Evolutionary conservation across 176 grass and related monocot species (phyloP).

Genomic region (Juncus effusus): DNA sequence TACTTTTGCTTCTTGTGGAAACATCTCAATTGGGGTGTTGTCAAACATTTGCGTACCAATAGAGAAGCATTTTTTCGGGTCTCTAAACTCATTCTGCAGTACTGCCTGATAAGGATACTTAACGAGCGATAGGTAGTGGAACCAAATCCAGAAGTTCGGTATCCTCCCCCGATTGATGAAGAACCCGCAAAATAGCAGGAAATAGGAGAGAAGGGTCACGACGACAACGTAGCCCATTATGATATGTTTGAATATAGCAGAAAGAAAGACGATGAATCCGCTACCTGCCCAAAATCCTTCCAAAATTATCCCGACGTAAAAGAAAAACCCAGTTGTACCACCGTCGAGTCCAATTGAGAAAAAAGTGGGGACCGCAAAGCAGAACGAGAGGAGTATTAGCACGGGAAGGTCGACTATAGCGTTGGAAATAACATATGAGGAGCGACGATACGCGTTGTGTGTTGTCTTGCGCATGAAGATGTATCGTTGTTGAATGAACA

Average conservation of each 20-base stretch:
- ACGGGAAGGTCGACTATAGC: conserved; percentile 25
- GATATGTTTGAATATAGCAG: conserved; percentile 22
- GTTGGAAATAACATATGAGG: conserved; percentile 33
- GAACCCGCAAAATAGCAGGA: conserved; percentile 35
- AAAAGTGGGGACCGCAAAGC: conserved; percentile 28
- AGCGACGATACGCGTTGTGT: conserved; percentile 32
- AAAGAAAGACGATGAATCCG: conserved; percentile 32
- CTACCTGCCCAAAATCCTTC: conserved; percentile 31
- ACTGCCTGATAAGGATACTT: conserved; percentile 33
- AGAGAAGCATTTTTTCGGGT: conserved; percentile 30
- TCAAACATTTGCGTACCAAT: conserved; percentile 35
- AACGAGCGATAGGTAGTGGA: conserved; percentile 34
- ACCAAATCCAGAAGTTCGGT: conserved; percentile 35
- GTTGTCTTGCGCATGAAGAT: conserved; percentile 36
- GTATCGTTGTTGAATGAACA: conserved; percentile 37
- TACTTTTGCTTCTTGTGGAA: conserved; percentile 17
- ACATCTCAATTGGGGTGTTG: conserved; percentile 25
- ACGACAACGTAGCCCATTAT: conserved; percentile 33
- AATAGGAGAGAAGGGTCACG: conserved; percentile 24
- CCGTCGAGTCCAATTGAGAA: conserved; percentile 32
- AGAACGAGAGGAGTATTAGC: conserved; percentile 25
- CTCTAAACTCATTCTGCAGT: conserved; percentile 38
- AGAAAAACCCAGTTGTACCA: conserved; percentile 13
- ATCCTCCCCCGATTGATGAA: conserved; percentile 34
- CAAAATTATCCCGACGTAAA: conserved; percentile 17